phyloP scores from a whole-genome alignment of 129 eudicot species.

The Escallonia herrerae region DNA sequence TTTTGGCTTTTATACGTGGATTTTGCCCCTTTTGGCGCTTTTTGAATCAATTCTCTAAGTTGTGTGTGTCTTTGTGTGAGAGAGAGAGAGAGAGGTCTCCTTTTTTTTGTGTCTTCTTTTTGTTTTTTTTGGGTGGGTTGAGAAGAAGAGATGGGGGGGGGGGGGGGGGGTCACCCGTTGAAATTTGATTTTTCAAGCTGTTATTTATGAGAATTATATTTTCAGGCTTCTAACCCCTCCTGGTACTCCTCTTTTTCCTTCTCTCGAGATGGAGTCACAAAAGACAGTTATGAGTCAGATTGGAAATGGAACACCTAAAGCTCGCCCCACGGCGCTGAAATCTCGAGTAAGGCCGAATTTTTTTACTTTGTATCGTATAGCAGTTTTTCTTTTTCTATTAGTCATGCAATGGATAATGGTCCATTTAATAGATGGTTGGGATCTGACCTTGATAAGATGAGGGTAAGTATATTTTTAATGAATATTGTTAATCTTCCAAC shows the following conservation, averaged over 20 bases:
- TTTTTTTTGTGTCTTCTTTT: neutral
- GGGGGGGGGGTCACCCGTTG: neutral
- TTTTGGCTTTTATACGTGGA: too few relatives aligned
- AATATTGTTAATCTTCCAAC: too few relatives aligned
- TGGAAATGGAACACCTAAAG: conserved; percentile 69
- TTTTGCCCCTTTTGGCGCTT: too few relatives aligned
- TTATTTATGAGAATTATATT: conserved; percentile 8
- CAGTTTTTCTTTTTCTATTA: too few relatives aligned
- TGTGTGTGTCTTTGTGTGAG: too few relatives aligned
- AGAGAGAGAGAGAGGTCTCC: too few relatives aligned
- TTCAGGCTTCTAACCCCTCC: conserved; percentile 98
- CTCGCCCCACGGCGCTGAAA: conserved; percentile 52
- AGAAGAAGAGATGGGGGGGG: too few relatives aligned
- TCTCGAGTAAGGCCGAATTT: conserved; percentile 64
- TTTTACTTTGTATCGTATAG: neutral
- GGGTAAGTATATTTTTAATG: too few relatives aligned
- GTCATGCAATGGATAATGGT: too few relatives aligned
- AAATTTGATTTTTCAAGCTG: conserved; percentile 1
- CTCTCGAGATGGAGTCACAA: conserved; percentile 70
- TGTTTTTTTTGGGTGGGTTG: conserved; percentile 1
- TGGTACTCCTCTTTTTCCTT: conserved; percentile 92
- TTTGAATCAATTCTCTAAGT: too few relatives aligned
- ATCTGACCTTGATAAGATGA: too few relatives aligned
- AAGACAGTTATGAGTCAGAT: conserved; percentile 49
- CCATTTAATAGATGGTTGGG: too few relatives aligned